Evolutionary conservation across 768 basidiomycete genomes (phyloP), one percentile per base, ranked within the genome.

Genomic region (Auricularia sp.): DNA sequence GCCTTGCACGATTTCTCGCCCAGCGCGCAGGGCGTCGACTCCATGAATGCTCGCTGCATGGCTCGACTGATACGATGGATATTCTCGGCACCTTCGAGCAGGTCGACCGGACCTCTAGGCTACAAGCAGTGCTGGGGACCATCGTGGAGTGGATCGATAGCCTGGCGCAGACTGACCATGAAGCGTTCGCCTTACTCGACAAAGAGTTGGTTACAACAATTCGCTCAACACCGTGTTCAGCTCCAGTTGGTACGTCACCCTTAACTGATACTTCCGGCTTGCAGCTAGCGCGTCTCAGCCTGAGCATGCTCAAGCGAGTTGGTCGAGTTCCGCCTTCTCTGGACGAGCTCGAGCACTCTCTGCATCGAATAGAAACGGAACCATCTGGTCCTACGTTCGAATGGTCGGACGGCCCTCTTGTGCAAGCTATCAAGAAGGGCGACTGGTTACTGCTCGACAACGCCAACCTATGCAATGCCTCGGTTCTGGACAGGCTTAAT

Each of bases 11-110:
- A 64, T 77, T 82, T 3, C 72, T 95, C 54, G 92, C 95, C 39
- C 75, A 83, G 62, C 75, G 87, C 43, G 83, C 84, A 39, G 96
- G 97, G 33, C 81, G 84, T 61, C 56, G 73, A 29, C 80, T 98
- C 1, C 79, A 79, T 23, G 91, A 93, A 72, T 81, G 97, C 59
- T 79, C 85, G 18, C 78, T 98, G 71, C 95, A 90, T 72, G 87
- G 83, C 65, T 87, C 91, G 6, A 93, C 91, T 2, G 97, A 99
- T 72, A 91, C 94, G 1, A 87, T 87, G 73, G 97, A 99, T 74
- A 87, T 99, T 39, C 77, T 99, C 54, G 97, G 97, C 39, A 89
- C 91, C 72, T 98, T 98, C 71, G 97, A 99, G 75, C 96, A 98
- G 75, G 84, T 88, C 34, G 90, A 93, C 72, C 63, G 72, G 43